A percentile compares a stretch with the other conserved stretches of the same genome.
Evolutionary conservation across 2,329 filamentous ascomycete genomes (phyloP).

Genomic region (Tolypocladium pustulatum): DNA sequence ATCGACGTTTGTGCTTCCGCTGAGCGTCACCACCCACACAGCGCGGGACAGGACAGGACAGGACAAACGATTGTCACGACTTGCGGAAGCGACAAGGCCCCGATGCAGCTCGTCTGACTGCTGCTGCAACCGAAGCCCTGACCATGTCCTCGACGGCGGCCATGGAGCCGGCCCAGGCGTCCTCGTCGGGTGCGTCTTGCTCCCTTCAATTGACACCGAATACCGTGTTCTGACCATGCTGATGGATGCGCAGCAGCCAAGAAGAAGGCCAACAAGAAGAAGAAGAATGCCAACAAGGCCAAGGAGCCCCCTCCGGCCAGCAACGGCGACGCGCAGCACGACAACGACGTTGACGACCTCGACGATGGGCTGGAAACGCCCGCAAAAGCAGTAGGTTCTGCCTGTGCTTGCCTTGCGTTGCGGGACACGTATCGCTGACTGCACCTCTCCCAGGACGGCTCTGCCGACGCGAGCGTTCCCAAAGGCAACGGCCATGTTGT

Average conservation of each 20-base stretch:
- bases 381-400: conserved; percentile 18
- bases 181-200: conserved; percentile 23
- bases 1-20: background rate
- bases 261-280: conserved; percentile 51
- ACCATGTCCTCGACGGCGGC: conserved; percentile 30
- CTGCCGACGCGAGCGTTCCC: conserved; percentile 11
- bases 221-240: conserved; percentile 21
- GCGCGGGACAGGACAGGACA: background rate
- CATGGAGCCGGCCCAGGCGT: conserved; percentile 22
- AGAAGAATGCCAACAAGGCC: conserved; percentile 42
- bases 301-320: conserved; percentile 27
- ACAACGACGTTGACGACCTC: conserved; percentile 27
- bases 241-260: conserved; percentile 27
- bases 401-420: background rate
- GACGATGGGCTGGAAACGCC: conserved; percentile 34
- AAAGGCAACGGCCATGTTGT: conserved; percentile 30
- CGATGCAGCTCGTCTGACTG: background rate
- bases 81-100: background rate
- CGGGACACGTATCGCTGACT: conserved; percentile 7
- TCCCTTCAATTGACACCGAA: conserved; percentile 6
- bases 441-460: conserved; percentile 12
- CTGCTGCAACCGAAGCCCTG: conserved; percentile 2
- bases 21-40: background rate
- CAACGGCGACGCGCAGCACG: conserved; percentile 19
- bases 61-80: background rate